Base-by-base conservation (phyloP, 768 basidiomycete genomes). In the Russula olivacea region DNA sequence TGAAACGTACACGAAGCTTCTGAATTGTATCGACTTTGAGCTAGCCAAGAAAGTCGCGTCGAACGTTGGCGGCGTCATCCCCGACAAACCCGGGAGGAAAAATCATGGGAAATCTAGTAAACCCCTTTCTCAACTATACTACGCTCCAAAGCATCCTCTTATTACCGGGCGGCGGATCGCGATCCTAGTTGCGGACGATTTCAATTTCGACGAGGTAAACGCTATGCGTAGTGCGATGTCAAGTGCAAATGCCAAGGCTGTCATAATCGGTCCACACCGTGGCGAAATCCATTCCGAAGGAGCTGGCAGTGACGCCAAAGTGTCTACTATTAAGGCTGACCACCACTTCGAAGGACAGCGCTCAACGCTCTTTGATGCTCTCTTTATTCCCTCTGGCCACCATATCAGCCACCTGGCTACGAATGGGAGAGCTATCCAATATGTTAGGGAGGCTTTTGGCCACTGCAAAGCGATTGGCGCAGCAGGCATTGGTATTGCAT, bases 381-480 rank as follows among this genome's bases (percentile, higher is more conserved):
- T 94, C 65, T 80, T 89, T 68, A 83, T 95, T 68, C 85, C 91
- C 12, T 86, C 87, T 21, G 91, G 92, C 2, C 75, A 75, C 10
- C 76, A 78, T 38, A 85, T 86, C 70, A 79, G 77, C n/a, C 80
- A 83, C 70, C 78, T 93, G 40, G 70, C 76, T 9, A 77, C 78
- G 67, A 82, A 80, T 54, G 93, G 92, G 5, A 81, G 92, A 21
- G 80, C 80, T 9, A 75, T 91, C n/a, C 90, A 95, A 71, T 92
- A 87, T 79, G 81, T 89, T 3, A 81, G 89, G 50, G 92, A 94
- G 74, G 86, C 90, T 2, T 94, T 89, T 74, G 88, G 88, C 23
- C 93, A 94, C 73, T 87, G 84, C 74, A 94, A 94, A 76, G 72
- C 87, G 19, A 89, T 96, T 61, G 89, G 84, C 2, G 91, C 85